Evolutionary conservation across 140 eudicot genomes (phyloP).

Genomic region (Ambrosia hybrid): DNA sequence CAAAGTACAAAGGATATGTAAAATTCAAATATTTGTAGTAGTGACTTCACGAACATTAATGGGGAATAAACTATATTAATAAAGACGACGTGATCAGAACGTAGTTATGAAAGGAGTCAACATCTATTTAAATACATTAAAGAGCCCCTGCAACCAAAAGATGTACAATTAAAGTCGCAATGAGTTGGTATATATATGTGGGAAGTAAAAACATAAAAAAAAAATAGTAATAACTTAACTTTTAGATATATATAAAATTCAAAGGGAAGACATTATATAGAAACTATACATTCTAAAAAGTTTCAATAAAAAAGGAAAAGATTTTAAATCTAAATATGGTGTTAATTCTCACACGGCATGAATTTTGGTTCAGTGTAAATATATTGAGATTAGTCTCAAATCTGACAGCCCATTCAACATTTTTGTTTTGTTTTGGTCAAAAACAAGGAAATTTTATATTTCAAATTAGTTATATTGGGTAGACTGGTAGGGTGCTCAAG

Average conservation of each 20-base stretch:
- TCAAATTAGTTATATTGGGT: too few relatives aligned
- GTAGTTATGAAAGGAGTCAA: constrained; percentile 33
- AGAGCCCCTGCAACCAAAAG: constrained; percentile 30
- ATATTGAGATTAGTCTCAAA: too few relatives aligned
- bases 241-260: too few relatives aligned
- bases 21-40: neutral
- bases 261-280: neutral
- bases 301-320: neutral
- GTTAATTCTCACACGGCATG: too few relatives aligned
- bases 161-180: neutral
- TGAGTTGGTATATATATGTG: neutral
- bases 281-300: too few relatives aligned
- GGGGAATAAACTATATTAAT: constrained; percentile 11
- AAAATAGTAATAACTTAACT: too few relatives aligned
- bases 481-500: too few relatives aligned
- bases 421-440: too few relatives aligned
- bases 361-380: too few relatives aligned
- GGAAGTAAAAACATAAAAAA: neutral
- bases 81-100: constrained; percentile 33
- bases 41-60: neutral
- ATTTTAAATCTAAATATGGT: too few relatives aligned
- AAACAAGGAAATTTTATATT: too few relatives aligned
- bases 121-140: constrained; percentile 28
- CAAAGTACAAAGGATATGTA: neutral
- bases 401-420: too few relatives aligned